Evolutionary conservation across 805 yeast genomes (phyloP), one percentile per base, ranked within the genome.

Genomic region (Peterozyma toletana): DNA sequence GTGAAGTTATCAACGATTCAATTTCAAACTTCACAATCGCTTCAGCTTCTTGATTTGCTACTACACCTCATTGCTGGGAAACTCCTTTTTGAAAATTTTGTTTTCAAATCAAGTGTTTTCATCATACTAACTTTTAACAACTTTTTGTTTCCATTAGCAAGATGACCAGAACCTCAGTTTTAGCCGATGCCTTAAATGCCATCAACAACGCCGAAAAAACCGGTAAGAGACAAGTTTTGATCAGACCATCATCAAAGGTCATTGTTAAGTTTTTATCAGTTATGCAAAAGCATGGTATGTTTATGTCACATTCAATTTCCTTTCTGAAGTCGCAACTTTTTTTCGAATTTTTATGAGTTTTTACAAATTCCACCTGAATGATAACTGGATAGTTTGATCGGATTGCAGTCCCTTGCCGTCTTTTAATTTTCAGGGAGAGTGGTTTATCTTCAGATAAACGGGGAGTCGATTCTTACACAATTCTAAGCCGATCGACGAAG

Each of bases 131-230:
- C 59, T 60, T n/a, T n/a, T 56, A 52, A 56, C 57, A 56, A 53
- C 55, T 59, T 59, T 55, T 54, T 55, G 42, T 63, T 57, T 36
- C 58, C 57, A 60, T 63, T 54, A 49, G 55, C 55, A 77, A 66
- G 71, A 89, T 91, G 98, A 88, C 97, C 73, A 90, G 97, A 80
- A 81, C 96, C 61, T 90, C 98, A 65, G 97, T 85, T 73, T 86
- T 90, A 72, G 96, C 96, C 68, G 98, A 90, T 79, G 97, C 97
- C 70, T 84, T 90, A 67, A 91, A 91, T 77, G 84, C 96, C 64
- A 90, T 90, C 75, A 89, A 90, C 91, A 90, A 91, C 75, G 98
- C 98, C 76, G 97, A 91, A 78, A 91, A 89, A 76, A 83, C 96
- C 73, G 98, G 98, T 75, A 91, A 90, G 80, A 86, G 98, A 80